Conservation (phyloP, 1,139 yeast species). For the Geotrichum australiense region DNA sequence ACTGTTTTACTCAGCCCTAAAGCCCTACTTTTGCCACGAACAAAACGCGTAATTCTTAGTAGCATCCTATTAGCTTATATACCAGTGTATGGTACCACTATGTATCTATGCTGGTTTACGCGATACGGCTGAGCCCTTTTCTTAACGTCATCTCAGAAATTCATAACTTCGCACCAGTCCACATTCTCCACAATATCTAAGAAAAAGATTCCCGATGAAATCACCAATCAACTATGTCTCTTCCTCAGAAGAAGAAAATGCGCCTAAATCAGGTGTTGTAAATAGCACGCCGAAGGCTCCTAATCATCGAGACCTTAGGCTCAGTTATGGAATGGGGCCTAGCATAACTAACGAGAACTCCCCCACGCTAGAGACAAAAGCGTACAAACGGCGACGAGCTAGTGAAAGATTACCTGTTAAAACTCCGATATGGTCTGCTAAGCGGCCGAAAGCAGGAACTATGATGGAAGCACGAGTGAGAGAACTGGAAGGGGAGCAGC, state of each 20-base stretch:
- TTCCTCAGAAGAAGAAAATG: slow-evolving; percentile 2
- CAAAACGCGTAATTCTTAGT: too few species aligned
- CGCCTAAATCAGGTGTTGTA: neutral
- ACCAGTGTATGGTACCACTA: too few species aligned
- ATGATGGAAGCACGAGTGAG: slow-evolving; percentile 6
- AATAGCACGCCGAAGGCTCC: slow-evolving; percentile 6
- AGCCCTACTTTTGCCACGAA: too few species aligned
- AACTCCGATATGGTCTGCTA: neutral
- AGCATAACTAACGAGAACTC: slow-evolving; percentile 4
- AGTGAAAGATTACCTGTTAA: slow-evolving; percentile 2
- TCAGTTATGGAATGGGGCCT: slow-evolving; percentile 12
- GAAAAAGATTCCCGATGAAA: neutral
- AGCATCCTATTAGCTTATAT: too few species aligned
- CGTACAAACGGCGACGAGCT: slow-evolving; percentile 8
- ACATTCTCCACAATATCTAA: too few species aligned
- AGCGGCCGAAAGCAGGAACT: slow-evolving; percentile 1
- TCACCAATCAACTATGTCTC: slow-evolving; percentile 2
- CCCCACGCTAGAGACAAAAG: slow-evolving; percentile 13
- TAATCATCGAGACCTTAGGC: slow-evolving; percentile 4
- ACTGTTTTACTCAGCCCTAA: too few species aligned
- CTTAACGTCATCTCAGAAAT: too few species aligned
- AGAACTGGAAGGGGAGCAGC: slow-evolving; percentile 4
- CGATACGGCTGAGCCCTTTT: too few species aligned
- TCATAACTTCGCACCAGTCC: too few species aligned
- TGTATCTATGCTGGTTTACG: too few species aligned